A percentile compares a stretch with the other conserved stretches of the same genome.
Conservation (phyloP, 768 basidiomycete genomes). For the Megacollybia marginata region DNA sequence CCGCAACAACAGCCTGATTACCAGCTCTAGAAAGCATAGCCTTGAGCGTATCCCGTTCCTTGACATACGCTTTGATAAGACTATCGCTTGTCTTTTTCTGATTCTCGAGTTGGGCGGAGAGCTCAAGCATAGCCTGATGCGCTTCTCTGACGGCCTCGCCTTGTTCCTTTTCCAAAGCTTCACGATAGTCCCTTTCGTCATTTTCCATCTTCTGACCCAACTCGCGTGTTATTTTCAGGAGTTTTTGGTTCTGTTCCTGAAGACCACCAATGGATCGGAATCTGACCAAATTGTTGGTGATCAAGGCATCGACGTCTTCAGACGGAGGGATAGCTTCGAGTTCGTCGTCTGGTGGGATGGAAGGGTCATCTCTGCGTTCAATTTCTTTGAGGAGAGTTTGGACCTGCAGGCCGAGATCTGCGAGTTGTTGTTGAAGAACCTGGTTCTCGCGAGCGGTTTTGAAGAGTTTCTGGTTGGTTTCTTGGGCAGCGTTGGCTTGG, state of each 20-base stretch:
- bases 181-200: slow-evolving; percentile 72
- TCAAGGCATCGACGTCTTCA: slow-evolving; percentile 66
- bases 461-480: slow-evolving; percentile 53
- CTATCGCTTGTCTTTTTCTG: slow-evolving; percentile 65
- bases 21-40: slow-evolving; percentile 59
- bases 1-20: slow-evolving; percentile 12
- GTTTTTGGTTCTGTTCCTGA: slow-evolving; percentile 89
- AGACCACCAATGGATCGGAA: slow-evolving; percentile 74
- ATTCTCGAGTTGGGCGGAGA: slow-evolving; percentile 71
- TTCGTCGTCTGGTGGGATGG: slow-evolving; percentile 67
- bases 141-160: slow-evolving; percentile 81
- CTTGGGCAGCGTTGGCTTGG: slow-evolving; percentile 45
- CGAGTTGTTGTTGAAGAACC: slow-evolving; percentile 67
- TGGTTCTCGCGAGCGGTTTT: slow-evolving; percentile 56
- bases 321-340: slow-evolving; percentile 34
- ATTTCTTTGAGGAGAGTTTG: slow-evolving; percentile 74
- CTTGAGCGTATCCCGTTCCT: slow-evolving; percentile 83
- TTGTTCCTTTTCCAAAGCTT: slow-evolving; percentile 65
- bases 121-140: slow-evolving; percentile 74
- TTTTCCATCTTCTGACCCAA: slow-evolving; percentile 80
- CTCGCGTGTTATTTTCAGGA: slow-evolving; percentile 77
- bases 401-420: slow-evolving; percentile 81
- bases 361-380: slow-evolving; percentile 75
- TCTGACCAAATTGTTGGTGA: slow-evolving; percentile 82
- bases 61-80: slow-evolving; percentile 74